These are phyloP conservation scores for Kurtzmaniella fragi DNA, from an alignment of 805 yeast genomes.

Conservation along the genomic window DNA sequence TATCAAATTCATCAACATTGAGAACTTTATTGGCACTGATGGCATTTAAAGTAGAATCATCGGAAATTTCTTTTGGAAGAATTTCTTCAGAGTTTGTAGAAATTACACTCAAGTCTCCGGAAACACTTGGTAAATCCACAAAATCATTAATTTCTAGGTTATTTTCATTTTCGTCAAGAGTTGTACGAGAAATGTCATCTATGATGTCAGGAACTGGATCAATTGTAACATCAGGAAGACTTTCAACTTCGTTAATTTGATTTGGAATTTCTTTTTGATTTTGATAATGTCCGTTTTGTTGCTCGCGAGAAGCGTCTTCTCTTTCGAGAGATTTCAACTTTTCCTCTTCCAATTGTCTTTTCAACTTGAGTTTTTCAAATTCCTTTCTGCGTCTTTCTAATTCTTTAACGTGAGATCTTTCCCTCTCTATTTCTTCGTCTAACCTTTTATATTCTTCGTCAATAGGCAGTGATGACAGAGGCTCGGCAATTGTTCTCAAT, in stretches of 20 bases:
- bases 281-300: not conserved
- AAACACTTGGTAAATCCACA: conserved; percentile 8
- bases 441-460: conserved; percentile 18
- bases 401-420: conserved; percentile 31
- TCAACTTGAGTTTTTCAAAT: conserved; percentile 26
- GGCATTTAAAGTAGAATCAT: conserved; percentile 1
- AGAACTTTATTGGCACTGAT: not conserved
- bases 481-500: conserved; percentile 14
- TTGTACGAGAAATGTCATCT: conserved; percentile 8
- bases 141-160: conserved; percentile 16
- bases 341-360: conserved; percentile 23
- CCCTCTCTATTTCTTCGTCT: conserved; percentile 33
- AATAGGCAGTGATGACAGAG: not conserved
- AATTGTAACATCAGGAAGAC: conserved; percentile 2
- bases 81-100: no score
- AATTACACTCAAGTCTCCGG: no score
- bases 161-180: conserved; percentile 11
- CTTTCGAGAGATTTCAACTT: conserved; percentile 10
- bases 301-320: not conserved
- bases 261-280: not conserved
- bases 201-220: conserved; percentile 10
- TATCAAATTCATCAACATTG: conserved; percentile 20
- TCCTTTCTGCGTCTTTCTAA: conserved; percentile 34
- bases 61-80: not conserved
- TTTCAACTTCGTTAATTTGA: not conserved